These are phyloP conservation scores for Lactarius pseudohatsudake DNA, from an alignment of 768 basidiomycete genomes.

Conservation along the genomic window DNA sequence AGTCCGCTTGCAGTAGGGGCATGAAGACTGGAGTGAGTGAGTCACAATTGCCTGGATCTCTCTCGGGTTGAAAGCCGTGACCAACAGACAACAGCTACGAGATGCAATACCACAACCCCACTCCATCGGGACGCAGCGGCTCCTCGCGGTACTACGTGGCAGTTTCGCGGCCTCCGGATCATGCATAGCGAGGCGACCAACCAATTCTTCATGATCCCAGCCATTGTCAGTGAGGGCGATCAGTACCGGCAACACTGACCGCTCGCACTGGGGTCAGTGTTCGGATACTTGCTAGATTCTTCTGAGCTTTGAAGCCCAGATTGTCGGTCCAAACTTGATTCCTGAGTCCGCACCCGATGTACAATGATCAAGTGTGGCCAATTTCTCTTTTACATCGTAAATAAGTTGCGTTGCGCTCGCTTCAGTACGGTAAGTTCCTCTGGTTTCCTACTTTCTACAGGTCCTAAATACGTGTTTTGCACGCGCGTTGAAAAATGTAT, in stretches of 20 bases:
- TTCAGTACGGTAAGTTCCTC: neutral
- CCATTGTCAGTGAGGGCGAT: too few relatives aligned
- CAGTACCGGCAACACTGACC: too few relatives aligned
- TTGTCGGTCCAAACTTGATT: neutral
- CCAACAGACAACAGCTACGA: neutral
- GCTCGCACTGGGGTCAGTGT: too few relatives aligned
- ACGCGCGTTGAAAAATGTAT: neutral
- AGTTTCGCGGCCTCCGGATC: neutral
- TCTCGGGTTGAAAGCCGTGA: neutral
- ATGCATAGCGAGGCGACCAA: neutral
- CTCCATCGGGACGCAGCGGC: neutral
- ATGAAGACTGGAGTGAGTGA: neutral
- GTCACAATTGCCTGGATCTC: neutral
- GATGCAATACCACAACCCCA: neutral
- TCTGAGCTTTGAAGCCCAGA: neutral
- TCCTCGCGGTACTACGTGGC: neutral
- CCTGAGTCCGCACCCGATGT: neutral
- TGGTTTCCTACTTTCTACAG: neutral
- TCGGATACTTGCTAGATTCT: neutral
- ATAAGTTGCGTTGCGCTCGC: neutral
- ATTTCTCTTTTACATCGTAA: neutral
- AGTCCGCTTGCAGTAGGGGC: neutral
- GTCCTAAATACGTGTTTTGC: neutral
- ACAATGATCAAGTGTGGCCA: neutral
- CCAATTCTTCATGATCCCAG: neutral